Conservation (phyloP, 2,329 filamentous ascomycete genomes). For the Knoxdaviesia proteae region DNA sequence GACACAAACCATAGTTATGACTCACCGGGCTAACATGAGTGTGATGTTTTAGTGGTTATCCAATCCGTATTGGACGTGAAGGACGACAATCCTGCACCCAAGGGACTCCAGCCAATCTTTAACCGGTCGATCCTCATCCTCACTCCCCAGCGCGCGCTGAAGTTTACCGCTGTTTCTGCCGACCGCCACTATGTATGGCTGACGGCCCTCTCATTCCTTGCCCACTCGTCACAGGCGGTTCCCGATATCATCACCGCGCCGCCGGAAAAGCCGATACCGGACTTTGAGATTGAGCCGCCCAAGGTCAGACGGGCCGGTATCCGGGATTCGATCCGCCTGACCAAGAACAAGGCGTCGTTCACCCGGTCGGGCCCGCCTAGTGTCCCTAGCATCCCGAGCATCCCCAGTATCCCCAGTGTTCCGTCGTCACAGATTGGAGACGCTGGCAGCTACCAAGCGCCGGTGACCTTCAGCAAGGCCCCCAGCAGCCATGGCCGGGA, state of each 20-base stretch:
- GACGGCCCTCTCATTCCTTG: conserved; percentile 82
- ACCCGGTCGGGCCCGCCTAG: conserved; percentile 25
- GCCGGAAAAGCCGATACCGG: conserved; percentile 27
- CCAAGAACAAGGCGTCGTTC: conserved; percentile 37
- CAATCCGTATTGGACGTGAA: conserved; percentile 95
- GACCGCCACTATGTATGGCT: conserved; percentile 93
- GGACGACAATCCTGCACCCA: conserved; percentile 73
- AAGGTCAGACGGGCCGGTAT: conserved; percentile 37
- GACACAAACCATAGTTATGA: no score
- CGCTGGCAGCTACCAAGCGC: conserved; percentile 14
- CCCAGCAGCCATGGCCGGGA: conserved; percentile 21
- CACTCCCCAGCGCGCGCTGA: conserved; percentile 79
- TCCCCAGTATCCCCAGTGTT: conserved; percentile 19
- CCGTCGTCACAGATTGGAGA: conserved; percentile 17
- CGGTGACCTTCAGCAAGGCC: conserved; percentile 18
- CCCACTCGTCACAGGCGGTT: conserved; percentile 65
- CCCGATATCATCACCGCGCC: conserved; percentile 46
- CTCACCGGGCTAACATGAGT: neutral
- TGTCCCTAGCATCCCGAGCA: conserved; percentile 31
- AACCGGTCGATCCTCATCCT: conserved; percentile 88
- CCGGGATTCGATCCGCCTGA: conserved; percentile 73
- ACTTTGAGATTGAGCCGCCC: conserved; percentile 26
- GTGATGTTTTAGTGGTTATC: conserved; percentile 48
- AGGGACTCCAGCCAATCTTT: conserved; percentile 46
- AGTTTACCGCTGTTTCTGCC: conserved; percentile 68